Evolutionary conservation across 495 filamentous ascomycete genomes (phyloP).

Genomic region (Trichoderma reesei): DNA sequence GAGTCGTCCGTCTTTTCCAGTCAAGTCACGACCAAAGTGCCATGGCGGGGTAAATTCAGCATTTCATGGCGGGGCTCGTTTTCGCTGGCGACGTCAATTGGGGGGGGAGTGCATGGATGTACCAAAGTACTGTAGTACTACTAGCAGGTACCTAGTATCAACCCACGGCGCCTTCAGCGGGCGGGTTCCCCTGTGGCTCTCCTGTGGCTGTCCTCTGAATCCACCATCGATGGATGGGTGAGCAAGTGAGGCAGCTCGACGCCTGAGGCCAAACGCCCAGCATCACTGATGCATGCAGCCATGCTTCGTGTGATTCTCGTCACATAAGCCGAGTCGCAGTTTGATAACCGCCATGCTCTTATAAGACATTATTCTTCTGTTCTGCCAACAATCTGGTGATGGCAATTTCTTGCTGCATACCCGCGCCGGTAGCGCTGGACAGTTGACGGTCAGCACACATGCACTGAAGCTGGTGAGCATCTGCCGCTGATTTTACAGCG

Average conservation of each 20-base stretch:
- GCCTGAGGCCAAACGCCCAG: not conserved
- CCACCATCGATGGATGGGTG: too few relatives aligned
- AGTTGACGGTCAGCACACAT: not conserved
- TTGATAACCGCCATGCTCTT: not conserved
- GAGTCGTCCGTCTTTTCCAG: not conserved
- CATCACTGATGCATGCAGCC: not conserved
- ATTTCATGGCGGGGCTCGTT: conserved; percentile 11
- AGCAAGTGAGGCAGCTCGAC: not conserved
- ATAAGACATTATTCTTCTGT: not conserved
- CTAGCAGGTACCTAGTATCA: not conserved
- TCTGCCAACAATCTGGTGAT: not conserved
- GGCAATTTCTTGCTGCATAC: not conserved
- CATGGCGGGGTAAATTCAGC: conserved; percentile 15
- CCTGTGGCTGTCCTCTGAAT: too few relatives aligned
- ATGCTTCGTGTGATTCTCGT: too few relatives aligned
- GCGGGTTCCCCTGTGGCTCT: not conserved
- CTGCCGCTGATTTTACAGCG: not conserved
- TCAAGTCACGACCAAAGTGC: not conserved
- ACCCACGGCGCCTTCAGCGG: not conserved
- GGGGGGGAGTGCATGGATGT: conserved; percentile 1
- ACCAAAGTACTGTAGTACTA: conserved; percentile 10
- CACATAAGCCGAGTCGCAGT: not conserved
- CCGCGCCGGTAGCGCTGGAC: not conserved
- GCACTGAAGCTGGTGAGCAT: not conserved
- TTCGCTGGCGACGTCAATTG: conserved; percentile 14